phyloP scores from a whole-genome alignment of 2,329 filamentous ascomycete genomes.

The Fusarium nelsonii region DNA sequence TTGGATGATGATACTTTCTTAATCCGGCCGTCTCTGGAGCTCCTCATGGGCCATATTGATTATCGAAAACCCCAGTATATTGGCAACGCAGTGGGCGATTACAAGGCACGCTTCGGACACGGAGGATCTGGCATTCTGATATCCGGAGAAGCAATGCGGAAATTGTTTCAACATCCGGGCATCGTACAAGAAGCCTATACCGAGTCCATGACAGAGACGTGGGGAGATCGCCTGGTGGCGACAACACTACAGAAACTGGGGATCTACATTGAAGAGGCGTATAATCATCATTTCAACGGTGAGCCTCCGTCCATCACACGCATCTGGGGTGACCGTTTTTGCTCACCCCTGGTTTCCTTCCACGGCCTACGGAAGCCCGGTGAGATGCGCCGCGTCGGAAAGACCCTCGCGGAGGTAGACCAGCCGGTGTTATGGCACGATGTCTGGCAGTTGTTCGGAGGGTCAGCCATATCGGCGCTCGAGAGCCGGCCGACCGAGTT shows the following conservation, averaged over 20 bases:
- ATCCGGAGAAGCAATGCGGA: constrained; percentile 63
- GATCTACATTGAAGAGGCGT: constrained; percentile 67
- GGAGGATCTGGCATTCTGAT: constrained; percentile 67
- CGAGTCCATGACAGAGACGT: constrained; percentile 64
- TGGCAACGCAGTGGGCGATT: constrained; percentile 69
- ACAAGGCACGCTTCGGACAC: constrained; percentile 67
- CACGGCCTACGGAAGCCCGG: constrained; percentile 61
- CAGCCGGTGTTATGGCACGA: constrained; percentile 63
- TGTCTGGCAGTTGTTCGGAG: constrained; percentile 63
- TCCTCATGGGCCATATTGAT: constrained; percentile 64
- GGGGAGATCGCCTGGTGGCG: constrained; percentile 67
- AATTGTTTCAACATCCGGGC: constrained; percentile 58
- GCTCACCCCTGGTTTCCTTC: constrained; percentile 67
- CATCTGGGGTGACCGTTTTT: constrained; percentile 64
- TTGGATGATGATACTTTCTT: constrained; percentile 70
- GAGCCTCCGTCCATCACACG: constrained; percentile 63
- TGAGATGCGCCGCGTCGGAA: constrained; percentile 61
- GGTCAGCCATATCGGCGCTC: constrained; percentile 56
- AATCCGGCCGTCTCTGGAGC: constrained; percentile 61
- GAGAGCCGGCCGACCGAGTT: constrained; percentile 53
- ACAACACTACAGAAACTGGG: constrained; percentile 66
- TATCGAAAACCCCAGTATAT: constrained; percentile 62
- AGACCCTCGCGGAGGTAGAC: constrained; percentile 54
- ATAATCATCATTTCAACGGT: constrained; percentile 68
- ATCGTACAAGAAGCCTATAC: constrained; percentile 60